Base-by-base conservation (phyloP, 257 asterid genomes). In the Misopates orontium region DNA sequence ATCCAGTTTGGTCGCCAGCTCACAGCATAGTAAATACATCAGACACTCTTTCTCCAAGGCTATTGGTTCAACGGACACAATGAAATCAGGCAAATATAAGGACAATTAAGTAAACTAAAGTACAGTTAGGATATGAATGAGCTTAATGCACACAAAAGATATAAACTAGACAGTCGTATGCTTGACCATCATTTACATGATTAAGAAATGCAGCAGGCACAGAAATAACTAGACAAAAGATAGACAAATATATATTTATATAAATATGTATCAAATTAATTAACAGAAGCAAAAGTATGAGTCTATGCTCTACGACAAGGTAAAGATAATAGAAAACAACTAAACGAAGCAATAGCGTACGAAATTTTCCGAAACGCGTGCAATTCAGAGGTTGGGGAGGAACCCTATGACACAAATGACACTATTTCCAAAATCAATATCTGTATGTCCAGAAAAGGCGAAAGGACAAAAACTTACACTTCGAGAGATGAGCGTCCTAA, bases 401-500 rank as follows among this genome's bases (percentile, higher is more conserved):
- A 39, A 56, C 12, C 19, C 49, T 25, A 63, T 18, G 20, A 55
- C 28, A 59, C 10, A 55, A 63, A 18, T 28, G 31, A 22, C 15
- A 61, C 2, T 56, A 71, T 39, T 19, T 47, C 19, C 45, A 56
- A 57, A 2, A 32, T 19, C 57, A 58, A 42, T 53, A 18, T 64
- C 59, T 18, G 10, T 15, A 28, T 54, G 44, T 31, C n/a, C 10
- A 53, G 22, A 25, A 61, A 68, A 53, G 58, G 18, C 15, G 8
- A 2, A 45, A 14, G 42, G 64, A 63, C 32, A 66, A 31, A 39
- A 77, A 80, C 99, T 85, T 79, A 94, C 99, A 83, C 83, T 83
- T 79, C 93, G 98, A 62, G 95, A 82, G 70, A 94, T 71, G 61
- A 94, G 91, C 41, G 95, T 85, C 76, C 96, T 78, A 75, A 88